phyloP scores from a whole-genome alignment of 306 rosid genomes.

The Prinsepia uniflora region DNA sequence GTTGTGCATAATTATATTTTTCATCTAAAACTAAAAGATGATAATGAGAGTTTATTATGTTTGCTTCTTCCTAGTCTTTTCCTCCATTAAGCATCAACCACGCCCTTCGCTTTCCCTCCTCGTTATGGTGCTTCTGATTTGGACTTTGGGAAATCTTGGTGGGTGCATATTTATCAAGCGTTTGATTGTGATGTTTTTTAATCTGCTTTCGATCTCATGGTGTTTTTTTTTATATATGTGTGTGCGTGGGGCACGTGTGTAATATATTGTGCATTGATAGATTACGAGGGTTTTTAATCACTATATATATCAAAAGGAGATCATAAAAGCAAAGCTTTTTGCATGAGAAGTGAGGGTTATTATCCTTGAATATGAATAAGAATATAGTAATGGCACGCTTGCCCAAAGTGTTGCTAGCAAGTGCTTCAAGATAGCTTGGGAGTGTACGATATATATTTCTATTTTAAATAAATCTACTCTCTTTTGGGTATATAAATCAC shows the following conservation, averaged over 20 bases:
- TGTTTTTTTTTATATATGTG: too few species aligned
- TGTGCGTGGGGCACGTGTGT: background rate
- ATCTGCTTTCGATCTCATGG: too few species aligned
- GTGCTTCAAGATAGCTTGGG: constrained; percentile 1
- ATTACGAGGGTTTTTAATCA: background rate
- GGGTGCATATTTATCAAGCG: constrained; percentile 8
- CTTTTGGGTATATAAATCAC: background rate
- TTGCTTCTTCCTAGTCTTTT: background rate
- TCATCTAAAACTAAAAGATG: background rate
- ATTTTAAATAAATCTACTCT: background rate
- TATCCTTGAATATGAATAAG: background rate
- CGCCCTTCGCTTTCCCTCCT: constrained; percentile 19
- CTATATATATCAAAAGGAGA: background rate
- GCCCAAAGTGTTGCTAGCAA: constrained; percentile 9
- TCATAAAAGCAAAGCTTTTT: background rate
- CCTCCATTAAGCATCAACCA: constrained; percentile 9
- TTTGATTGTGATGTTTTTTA: constrained; percentile 39
- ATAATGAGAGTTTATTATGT: background rate
- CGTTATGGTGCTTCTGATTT: constrained; percentile 25
- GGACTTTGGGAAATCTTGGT: constrained; percentile 21
- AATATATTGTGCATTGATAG: background rate
- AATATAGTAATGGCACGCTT: constrained; percentile 18
- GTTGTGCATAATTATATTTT: background rate
- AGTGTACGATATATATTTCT: background rate
- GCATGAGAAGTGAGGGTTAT: constrained; percentile 10